Base-by-base conservation (phyloP, 164 flowering plant species). In the Magnolia officinalis region DNA sequence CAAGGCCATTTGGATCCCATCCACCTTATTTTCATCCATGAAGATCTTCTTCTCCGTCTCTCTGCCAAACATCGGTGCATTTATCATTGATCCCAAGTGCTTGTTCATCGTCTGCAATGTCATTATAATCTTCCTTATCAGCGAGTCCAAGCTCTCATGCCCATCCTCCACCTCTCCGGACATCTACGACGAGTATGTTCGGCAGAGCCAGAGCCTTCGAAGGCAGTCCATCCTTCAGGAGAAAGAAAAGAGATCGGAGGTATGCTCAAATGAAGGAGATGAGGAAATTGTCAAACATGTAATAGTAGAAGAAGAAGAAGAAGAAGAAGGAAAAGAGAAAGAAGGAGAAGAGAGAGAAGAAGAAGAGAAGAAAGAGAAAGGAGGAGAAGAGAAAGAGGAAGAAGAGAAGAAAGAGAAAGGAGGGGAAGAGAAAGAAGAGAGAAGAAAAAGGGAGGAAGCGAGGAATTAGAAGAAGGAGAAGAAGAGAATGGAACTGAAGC, bases 51-150 rank as follows among this genome's bases (percentile, higher is more conserved):
- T 89, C 72, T 75, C 78, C 31, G 78, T 73, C 49, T 63, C 81
- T 67, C 74, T 88, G 70, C 89, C 90, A 14, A 80, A 81, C 16
- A 31, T 87, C 9, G 51, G 72, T 20, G 78, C 84, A 5, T 19
- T 81, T 63, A 23, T 85, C 20, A 63, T 85, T 71, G 81, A 63
- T 72, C 82, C 90, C 80, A 89, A 87, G 77, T 82, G 73, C 64
- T 74, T 89, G 73, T 92, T 92, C 79, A 70, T 92, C 2, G 73
- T 90, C 18, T 85, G 88, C 58, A 92, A 90, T 72, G 77, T 86
- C 50, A 92, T 92, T 2, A 80, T 92, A 6, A 26, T 85, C 45
- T 71, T 84, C 77, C 92, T 92, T 14, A 72, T 89, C 8, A 80
- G 89, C 58, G 90, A 90, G 50, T 90, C 93, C 10, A 92, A 82